Evolutionary conservation across 2,329 filamentous ascomycete species (phyloP), one percentile per base, ranked within the genome.

Genomic region (Ustulina deusta): DNA sequence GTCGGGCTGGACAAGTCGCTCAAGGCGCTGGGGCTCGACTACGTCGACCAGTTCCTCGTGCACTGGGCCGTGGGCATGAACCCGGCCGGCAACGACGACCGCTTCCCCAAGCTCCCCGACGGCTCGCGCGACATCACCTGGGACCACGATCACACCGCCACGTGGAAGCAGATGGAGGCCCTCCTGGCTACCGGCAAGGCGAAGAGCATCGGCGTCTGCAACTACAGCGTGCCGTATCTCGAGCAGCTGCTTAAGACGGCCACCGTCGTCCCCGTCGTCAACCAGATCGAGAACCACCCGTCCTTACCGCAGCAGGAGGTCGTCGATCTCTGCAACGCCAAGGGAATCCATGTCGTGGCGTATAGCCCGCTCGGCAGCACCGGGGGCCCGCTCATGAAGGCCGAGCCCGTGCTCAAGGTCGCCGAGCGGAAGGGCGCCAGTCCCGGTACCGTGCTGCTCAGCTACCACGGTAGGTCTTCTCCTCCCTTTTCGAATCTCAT

Each of bases 51-150:
- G 65, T 93, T 88, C 78, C 85, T 97, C 42, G 87, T 97, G 83
- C 93, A 97, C 82, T 96, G 93, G 92, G 91, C 92, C 6, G 83
- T 93, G 52, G 89, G 91, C 57, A 90, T 94, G 88, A 95, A 94
- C 81, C 91, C 91, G 7, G 86, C 91, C 38, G 91, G 90, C 86
- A 77, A 92, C 82, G 84, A 92, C 78, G 89, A 91, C 74, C 85
- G 87, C 69, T 93, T 95, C 81, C 93, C 93, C 73, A 93, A 90
- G 79, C 87, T 88, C 59, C 82, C 88, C 15, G 90, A 95, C 77
- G 93, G 93, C 71, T 86, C 85, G 52, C 89, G 93, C 70, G 93
- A 97, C 78, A 87, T 96, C 62, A 84, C 91, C 76, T 85, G 81
- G 74, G 84, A 83, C 71, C 90, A 90, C 84, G 89, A 89, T 73